Conservation (phyloP, 2,329 filamentous ascomycete genomes). For the Cadophora sp. region DNA sequence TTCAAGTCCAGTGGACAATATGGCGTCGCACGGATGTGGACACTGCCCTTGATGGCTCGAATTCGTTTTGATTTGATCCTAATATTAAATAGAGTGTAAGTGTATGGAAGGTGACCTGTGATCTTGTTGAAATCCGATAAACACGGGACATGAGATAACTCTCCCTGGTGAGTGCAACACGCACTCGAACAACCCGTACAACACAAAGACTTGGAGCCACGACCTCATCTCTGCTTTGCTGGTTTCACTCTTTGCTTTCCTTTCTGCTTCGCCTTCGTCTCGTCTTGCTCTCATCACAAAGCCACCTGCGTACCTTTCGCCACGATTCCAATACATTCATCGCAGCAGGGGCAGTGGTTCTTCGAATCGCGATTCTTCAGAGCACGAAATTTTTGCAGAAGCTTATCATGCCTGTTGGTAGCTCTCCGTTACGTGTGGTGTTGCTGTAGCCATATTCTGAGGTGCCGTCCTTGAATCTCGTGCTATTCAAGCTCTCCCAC, state of each 20-base stretch:
- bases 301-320: not conserved
- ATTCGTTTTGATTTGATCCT: not conserved
- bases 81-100: not conserved
- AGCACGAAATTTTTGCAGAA: not conserved
- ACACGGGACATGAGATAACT: not conserved
- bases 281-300: not conserved
- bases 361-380: not conserved
- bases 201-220: not conserved
- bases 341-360: not conserved
- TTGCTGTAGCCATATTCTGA: not conserved
- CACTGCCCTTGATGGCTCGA: not conserved
- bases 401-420: not conserved
- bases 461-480: not conserved
- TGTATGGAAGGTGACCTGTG: constrained; percentile 6
- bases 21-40: constrained; percentile 7
- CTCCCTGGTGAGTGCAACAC: not conserved
- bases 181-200: not conserved
- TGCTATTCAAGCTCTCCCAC: not conserved
- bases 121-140: not conserved
- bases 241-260: not conserved
- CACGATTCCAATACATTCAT: not conserved
- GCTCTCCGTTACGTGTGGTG: not conserved
- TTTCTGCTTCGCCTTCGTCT: not conserved
- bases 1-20: constrained; percentile 17
- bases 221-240: not conserved